phyloP scores from a whole-genome alignment of 495 filamentous ascomycete species.

The Aspergillus carlsbadensis region DNA sequence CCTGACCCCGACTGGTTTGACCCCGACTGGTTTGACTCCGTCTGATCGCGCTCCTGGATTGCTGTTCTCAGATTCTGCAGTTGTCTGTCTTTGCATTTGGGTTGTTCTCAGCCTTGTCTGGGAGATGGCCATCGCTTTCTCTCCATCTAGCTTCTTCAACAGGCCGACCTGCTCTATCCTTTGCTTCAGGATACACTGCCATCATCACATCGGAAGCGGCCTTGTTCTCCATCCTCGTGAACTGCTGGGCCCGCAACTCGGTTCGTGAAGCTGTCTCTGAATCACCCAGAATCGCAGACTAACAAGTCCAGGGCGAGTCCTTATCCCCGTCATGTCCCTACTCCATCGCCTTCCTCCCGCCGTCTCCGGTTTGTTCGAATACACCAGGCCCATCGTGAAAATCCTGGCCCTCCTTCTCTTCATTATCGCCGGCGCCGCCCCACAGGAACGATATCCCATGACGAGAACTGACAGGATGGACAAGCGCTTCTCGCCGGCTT shows the following conservation, averaged over 20 bases:
- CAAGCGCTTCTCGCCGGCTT: constrained; percentile 30
- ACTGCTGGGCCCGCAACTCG: constrained; percentile 23
- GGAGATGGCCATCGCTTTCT: constrained; percentile 34
- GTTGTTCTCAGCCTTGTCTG: constrained; percentile 26
- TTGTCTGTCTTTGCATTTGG: constrained; percentile 33
- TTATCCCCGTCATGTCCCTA: constrained; percentile 20
- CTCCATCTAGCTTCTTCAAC: constrained; percentile 31
- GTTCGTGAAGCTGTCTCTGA: constrained; percentile 18
- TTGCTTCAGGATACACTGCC: constrained; percentile 28
- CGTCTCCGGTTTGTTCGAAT: constrained; percentile 34
- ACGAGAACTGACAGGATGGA: constrained; percentile 25
- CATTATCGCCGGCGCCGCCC: constrained; percentile 24
- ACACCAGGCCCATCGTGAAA: constrained; percentile 29
- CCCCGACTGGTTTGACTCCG: constrained; percentile 26
- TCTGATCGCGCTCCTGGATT: constrained; percentile 25
- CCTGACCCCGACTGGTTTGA: no score
- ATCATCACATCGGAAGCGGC: constrained; percentile 9
- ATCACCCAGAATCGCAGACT: no score
- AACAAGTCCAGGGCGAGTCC: constrained; percentile 19
- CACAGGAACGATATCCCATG: constrained; percentile 26
- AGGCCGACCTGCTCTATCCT: constrained; percentile 33
- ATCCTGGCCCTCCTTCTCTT: constrained; percentile 31
- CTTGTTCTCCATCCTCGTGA: background rate
- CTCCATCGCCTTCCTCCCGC: constrained; percentile 27
- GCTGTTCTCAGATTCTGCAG: constrained; percentile 25